phyloP scores from a whole-genome alignment of 176 grass and related monocot genomes.

The Hordeum marinum region DNA sequence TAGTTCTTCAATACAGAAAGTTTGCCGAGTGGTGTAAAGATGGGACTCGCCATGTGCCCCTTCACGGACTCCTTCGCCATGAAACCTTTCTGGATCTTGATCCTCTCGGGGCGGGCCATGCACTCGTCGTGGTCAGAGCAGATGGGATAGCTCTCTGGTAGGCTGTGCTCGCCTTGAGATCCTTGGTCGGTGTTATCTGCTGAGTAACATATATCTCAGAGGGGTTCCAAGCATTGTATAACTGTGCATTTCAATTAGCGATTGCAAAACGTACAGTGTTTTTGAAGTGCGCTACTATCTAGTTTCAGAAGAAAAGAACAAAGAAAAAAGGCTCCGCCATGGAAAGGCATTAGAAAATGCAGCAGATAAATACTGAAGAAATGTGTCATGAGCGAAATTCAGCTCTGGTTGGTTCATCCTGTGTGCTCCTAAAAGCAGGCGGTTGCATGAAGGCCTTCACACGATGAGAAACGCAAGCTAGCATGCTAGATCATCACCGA shows the following conservation, averaged over 20 bases:
- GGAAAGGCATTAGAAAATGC: not conserved
- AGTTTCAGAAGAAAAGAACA: not conserved
- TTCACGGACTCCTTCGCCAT: constrained; percentile 94
- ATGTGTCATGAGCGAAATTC: not conserved
- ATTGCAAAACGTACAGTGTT: not conserved
- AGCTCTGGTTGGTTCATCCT: not conserved
- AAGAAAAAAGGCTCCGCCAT: not conserved
- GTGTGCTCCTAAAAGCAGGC: not conserved
- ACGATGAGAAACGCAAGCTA: not conserved
- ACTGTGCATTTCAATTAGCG: not conserved
- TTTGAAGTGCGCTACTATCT: not conserved
- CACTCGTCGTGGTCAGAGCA: constrained; percentile 71
- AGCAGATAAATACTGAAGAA: not conserved
- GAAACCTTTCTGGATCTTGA: constrained; percentile 98
- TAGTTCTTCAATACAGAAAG: constrained; percentile 64
- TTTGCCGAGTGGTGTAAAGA: constrained; percentile 54
- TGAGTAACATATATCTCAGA: constrained; percentile 46
- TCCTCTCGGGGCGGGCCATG: constrained; percentile 65
- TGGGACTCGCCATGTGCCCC: constrained; percentile 95
- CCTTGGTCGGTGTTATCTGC: constrained; percentile 68
- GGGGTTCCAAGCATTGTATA: constrained; percentile 27
- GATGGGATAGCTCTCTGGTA: constrained; percentile 57
- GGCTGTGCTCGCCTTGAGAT: constrained; percentile 70
- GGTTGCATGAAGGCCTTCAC: not conserved
- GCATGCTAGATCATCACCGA: not conserved